A percentile compares a stretch with the other conserved stretches of the same genome.
Evolutionary conservation across 1,284 basidiomycete genomes (phyloP).

Genomic region (Inonotus hispidus): DNA sequence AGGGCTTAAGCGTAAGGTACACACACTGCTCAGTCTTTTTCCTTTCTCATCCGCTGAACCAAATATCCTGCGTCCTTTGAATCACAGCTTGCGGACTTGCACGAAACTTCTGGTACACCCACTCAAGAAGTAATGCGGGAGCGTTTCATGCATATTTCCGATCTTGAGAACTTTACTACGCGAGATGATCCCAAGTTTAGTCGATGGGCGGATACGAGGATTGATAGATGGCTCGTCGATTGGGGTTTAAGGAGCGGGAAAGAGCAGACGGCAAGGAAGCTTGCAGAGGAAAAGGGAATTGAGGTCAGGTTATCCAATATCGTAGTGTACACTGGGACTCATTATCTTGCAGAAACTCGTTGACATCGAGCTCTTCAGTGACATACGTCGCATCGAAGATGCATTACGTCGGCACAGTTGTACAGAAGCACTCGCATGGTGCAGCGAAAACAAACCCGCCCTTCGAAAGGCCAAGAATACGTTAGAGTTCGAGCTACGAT

Average conservation of each 20-base stretch:
- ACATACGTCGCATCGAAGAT: constrained; percentile 80
- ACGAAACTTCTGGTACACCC: constrained; percentile 57
- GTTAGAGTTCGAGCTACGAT: constrained; percentile 90
- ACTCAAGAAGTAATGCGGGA: constrained; percentile 69
- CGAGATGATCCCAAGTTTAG: constrained; percentile 54
- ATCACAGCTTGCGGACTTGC: constrained; percentile 61
- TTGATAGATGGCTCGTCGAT: constrained; percentile 91
- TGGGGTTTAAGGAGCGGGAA: constrained; percentile 79
- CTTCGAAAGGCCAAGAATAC: constrained; percentile 92
- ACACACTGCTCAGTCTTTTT: neutral
- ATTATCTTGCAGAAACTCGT: constrained; percentile 58
- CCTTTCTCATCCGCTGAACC: neutral
- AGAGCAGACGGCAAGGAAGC: constrained; percentile 60
- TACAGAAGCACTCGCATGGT: constrained; percentile 89
- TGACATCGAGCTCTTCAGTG: constrained; percentile 88
- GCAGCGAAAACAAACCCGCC: constrained; percentile 90
- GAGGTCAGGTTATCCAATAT: constrained; percentile 42
- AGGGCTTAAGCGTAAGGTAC: constrained; percentile 76
- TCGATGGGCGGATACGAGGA: constrained; percentile 72
- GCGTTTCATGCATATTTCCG: constrained; percentile 62
- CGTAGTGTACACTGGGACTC: constrained; percentile 5
- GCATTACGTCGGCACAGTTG: constrained; percentile 76
- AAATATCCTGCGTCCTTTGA: neutral
- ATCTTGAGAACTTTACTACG: constrained; percentile 50
- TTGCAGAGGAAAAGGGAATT: constrained; percentile 67